Evolutionary conservation across 2,329 filamentous ascomycete genomes (phyloP).

Genomic region (Nothophaeocryptopus gaeumannii): DNA sequence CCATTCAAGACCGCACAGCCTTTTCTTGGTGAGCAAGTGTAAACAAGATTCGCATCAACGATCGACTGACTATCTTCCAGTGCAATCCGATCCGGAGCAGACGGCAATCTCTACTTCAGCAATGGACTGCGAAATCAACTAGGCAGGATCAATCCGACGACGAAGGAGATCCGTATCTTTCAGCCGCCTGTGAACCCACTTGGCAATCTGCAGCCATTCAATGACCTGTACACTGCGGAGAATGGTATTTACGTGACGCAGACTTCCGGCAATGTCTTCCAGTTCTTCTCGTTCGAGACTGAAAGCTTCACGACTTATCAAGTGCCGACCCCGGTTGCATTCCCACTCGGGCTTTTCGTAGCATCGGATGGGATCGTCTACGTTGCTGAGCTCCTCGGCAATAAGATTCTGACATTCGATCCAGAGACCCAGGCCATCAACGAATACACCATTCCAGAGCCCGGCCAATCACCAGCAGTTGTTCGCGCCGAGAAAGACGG

Average conservation of each 20-base stretch:
- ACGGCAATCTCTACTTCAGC: slow-evolving; percentile 23
- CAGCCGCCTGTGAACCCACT: slow-evolving; percentile 21
- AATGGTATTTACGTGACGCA: slow-evolving; percentile 25
- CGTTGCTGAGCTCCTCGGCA: slow-evolving; percentile 20
- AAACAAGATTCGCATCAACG: neutral
- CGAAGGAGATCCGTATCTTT: slow-evolving; percentile 18
- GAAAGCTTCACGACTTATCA: slow-evolving; percentile 20
- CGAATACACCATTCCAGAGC: slow-evolving; percentile 18
- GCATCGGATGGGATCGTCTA: slow-evolving; percentile 18
- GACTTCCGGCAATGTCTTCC: slow-evolving; percentile 23
- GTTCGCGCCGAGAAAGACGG: slow-evolving; percentile 21
- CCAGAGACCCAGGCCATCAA: slow-evolving; percentile 11
- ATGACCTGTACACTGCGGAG: slow-evolving; percentile 22
- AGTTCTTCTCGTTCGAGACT: slow-evolving; percentile 18
- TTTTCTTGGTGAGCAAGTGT: slow-evolving; percentile 14
- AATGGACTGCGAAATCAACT: slow-evolving; percentile 29
- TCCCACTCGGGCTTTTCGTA: slow-evolving; percentile 22
- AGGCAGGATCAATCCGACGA: slow-evolving; percentile 19
- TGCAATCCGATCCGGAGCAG: slow-evolving; percentile 17
- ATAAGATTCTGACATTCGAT: slow-evolving; percentile 22
- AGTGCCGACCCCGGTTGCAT: slow-evolving; percentile 19
- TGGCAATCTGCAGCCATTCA: slow-evolving; percentile 25
- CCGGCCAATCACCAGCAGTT: slow-evolving; percentile 17
- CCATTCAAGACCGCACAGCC: slow-evolving; percentile 15
- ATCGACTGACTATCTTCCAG: slow-evolving; percentile 6